Conservation (phyloP, 495 filamentous ascomycete genomes). For the Hyaloscypha hepaticicola region DNA sequence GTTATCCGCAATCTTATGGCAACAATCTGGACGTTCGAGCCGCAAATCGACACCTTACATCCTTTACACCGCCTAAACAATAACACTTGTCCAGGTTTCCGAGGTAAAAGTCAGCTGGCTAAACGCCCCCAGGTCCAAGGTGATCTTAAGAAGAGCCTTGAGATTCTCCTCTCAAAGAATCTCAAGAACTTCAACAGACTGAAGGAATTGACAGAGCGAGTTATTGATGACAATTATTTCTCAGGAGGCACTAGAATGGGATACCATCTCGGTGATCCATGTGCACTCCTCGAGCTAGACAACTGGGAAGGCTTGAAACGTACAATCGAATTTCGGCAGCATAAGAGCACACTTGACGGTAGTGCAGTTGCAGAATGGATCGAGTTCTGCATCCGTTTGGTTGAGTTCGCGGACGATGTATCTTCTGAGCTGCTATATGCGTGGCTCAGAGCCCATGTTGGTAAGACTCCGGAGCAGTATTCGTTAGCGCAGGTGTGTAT, state of each 20-base stretch:
- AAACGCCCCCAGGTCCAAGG: background rate
- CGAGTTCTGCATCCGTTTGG: constrained; percentile 34
- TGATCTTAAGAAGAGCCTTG: background rate
- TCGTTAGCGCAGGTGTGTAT: background rate
- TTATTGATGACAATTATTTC: background rate
- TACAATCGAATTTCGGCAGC: constrained; percentile 48
- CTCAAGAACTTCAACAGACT: background rate
- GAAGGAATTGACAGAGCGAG: background rate
- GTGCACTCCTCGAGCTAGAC: background rate
- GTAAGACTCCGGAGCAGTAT: background rate
- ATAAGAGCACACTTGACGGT: constrained; percentile 36
- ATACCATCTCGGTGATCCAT: background rate
- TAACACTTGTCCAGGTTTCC: background rate
- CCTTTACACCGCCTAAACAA: background rate
- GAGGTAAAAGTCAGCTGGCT: background rate
- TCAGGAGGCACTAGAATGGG: background rate
- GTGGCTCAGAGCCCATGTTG: constrained; percentile 4
- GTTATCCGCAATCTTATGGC: constrained; percentile 33
- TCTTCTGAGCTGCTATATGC: background rate
- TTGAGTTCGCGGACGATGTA: constrained; percentile 21
- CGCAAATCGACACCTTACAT: constrained; percentile 36
- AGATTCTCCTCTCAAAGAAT: background rate
- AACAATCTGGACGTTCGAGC: constrained; percentile 39
- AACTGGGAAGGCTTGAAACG: background rate
- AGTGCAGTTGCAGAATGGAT: constrained; percentile 35